phyloP scores from a whole-genome alignment of 2,329 filamentous ascomycete species.

The Orbilia ellipsospora region DNA sequence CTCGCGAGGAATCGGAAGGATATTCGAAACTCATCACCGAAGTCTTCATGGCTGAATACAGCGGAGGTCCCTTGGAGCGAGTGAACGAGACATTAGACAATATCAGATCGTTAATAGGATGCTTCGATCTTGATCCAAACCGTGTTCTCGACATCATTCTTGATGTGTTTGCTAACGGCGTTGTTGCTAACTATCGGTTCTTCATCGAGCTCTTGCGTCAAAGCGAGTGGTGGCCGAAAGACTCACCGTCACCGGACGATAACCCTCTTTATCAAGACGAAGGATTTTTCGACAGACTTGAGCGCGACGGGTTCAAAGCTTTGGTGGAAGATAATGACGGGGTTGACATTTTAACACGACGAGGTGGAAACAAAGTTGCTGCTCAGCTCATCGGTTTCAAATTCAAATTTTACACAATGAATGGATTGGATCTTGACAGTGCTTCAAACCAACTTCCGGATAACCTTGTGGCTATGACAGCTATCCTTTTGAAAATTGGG shows the following conservation, averaged over 20 bases:
- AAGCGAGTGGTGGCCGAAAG: constrained; percentile 95
- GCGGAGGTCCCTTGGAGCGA: constrained; percentile 66
- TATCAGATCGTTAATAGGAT: constrained; percentile 93
- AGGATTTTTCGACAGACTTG: constrained; percentile 84
- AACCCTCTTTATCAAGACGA: constrained; percentile 60
- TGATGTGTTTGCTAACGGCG: constrained; percentile 91
- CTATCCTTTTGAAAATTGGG: constrained; percentile 93
- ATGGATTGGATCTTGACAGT: constrained; percentile 72
- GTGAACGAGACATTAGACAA: constrained; percentile 88
- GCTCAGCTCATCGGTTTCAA: constrained; percentile 98
- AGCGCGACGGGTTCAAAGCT: constrained; percentile 78
- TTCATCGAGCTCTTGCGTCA: constrained; percentile 91
- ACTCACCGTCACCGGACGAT: constrained; percentile 66
- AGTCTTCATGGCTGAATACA: constrained; percentile 79
- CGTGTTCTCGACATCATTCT: constrained; percentile 92
- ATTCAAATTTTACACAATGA: constrained; percentile 89
- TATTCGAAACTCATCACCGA: constrained; percentile 97
- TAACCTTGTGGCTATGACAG: constrained; percentile 90
- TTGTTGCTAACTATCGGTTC: constrained; percentile 92
- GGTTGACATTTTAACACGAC: constrained; percentile 43
- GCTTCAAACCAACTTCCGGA: constrained; percentile 72
- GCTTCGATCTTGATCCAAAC: constrained; percentile 96
- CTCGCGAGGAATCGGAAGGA: constrained; percentile 94
- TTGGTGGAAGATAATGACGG: constrained; percentile 76
- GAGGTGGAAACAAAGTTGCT: constrained; percentile 82